phyloP scores from a whole-genome alignment of 208 protist genomes.

The Wallacemonas sp. region DNA sequence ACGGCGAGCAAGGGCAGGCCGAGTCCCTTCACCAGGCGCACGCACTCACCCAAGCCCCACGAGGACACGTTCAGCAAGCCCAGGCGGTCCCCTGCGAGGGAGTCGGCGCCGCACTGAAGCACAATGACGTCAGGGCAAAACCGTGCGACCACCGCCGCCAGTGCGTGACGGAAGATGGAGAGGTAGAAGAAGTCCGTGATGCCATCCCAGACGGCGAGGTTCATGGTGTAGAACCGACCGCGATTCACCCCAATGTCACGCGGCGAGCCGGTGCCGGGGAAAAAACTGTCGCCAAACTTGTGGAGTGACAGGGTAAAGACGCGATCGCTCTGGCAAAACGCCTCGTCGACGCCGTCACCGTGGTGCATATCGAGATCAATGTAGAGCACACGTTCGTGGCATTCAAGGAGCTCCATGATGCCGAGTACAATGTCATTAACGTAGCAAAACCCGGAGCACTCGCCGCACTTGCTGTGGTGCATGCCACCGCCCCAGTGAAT shows the following conservation, averaged over 20 bases:
- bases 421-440: constrained; percentile 99
- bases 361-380: constrained; percentile 99
- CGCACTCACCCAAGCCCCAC: constrained; percentile 94
- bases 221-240: constrained; percentile 88
- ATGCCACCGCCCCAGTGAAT: constrained; percentile 99
- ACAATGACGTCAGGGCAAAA: constrained; percentile 96
- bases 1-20: constrained; percentile 96
- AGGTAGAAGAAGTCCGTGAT: constrained; percentile 92
- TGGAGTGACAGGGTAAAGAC: constrained; percentile 99
- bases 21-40: constrained; percentile 93
- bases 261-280: constrained; percentile 97
- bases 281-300: constrained; percentile 99
- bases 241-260: constrained; percentile 80
- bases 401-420: constrained; percentile 99
- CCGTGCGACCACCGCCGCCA: constrained; percentile 47
- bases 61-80: constrained; percentile 94
- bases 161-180: constrained; percentile 75
- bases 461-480: constrained; percentile 97
- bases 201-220: constrained; percentile 88
- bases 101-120: constrained; percentile 99
- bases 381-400: constrained; percentile 97
- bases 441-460: constrained; percentile 99
- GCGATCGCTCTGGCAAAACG: constrained; percentile 99
- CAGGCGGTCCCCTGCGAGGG: constrained; percentile 96
- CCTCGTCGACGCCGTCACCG: constrained; percentile 99